phyloP scores from a whole-genome alignment of 2,329 filamentous ascomycete species.

The Drechslera avenae region DNA sequence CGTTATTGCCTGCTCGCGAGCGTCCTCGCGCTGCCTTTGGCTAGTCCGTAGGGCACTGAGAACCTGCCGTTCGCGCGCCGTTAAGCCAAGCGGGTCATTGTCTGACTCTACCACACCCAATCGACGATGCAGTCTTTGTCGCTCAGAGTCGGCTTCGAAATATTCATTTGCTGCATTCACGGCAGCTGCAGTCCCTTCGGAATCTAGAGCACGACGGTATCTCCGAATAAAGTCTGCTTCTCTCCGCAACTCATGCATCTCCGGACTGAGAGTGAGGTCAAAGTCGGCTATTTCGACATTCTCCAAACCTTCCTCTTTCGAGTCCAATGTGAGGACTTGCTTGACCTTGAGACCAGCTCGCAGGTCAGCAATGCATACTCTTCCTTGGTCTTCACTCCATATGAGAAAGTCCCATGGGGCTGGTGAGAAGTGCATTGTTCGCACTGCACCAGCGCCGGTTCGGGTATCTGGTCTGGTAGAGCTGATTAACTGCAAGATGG shows the following conservation, averaged over 20 bases:
- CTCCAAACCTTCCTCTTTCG: constrained; percentile 61
- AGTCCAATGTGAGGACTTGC: constrained; percentile 70
- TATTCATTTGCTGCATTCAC: constrained; percentile 51
- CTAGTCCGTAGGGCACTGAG: constrained; percentile 53
- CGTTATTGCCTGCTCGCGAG: constrained; percentile 43
- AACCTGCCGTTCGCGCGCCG: constrained; percentile 53
- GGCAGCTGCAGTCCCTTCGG: constrained; percentile 45
- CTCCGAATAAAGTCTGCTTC: constrained; percentile 53
- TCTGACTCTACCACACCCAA: constrained; percentile 48
- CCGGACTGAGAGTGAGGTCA: constrained; percentile 36
- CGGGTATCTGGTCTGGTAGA: constrained; percentile 72
- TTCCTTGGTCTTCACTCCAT: constrained; percentile 88
- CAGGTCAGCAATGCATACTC: constrained; percentile 75
- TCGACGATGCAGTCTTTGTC: constrained; percentile 39
- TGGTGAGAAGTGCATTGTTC: constrained; percentile 90
- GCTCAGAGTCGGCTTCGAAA: constrained; percentile 49
- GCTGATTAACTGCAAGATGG: constrained; percentile 75
- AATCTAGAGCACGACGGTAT: constrained; percentile 48
- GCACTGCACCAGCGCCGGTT: constrained; percentile 74
- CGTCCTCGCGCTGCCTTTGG: constrained; percentile 49
- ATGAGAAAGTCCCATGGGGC: constrained; percentile 88
- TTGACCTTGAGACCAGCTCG: constrained; percentile 69
- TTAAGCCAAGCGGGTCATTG: constrained; percentile 54
- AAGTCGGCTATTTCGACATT: constrained; percentile 63
- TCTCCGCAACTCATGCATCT: constrained; percentile 56